These are phyloP conservation scores for Davidsoniella australis DNA, from an alignment of 2,329 filamentous ascomycete species.

Conservation along the genomic window DNA sequence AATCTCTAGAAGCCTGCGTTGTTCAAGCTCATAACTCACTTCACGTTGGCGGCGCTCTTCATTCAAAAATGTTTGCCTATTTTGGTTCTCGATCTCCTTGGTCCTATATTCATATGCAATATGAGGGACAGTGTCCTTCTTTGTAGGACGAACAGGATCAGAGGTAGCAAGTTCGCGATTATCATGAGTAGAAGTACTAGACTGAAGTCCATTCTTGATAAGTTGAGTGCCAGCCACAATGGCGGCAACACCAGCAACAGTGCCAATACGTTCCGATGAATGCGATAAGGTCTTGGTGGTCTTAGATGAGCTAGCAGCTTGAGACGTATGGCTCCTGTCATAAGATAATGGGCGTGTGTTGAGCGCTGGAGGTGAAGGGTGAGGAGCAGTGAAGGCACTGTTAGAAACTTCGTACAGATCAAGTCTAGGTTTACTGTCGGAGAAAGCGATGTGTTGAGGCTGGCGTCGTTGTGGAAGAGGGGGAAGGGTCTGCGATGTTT, in stretches of 20 bases:
- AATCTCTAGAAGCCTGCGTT: too few relatives aligned
- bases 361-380: constrained; percentile 20
- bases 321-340: neutral
- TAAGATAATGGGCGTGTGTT: neutral
- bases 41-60: too few relatives aligned
- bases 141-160: neutral
- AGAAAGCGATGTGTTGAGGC: neutral
- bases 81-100: neutral
- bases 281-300: too few relatives aligned
- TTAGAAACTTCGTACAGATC: constrained; percentile 40
- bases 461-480: neutral
- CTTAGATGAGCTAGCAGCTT: neutral
- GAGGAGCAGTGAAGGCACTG: constrained; percentile 32
- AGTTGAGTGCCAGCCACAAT: neutral
- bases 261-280: too few relatives aligned
- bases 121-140: neutral
- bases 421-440: constrained; percentile 15
- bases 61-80: too few relatives aligned
- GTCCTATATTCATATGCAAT: neutral
- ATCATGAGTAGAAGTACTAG: too few relatives aligned
- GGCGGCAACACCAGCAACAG: neutral
- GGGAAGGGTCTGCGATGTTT: neutral
- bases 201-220: neutral
- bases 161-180: too few relatives aligned
- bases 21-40: too few relatives aligned